Conservation (phyloP, 1,284 basidiomycete species). For the Fomes fomentarius region DNA sequence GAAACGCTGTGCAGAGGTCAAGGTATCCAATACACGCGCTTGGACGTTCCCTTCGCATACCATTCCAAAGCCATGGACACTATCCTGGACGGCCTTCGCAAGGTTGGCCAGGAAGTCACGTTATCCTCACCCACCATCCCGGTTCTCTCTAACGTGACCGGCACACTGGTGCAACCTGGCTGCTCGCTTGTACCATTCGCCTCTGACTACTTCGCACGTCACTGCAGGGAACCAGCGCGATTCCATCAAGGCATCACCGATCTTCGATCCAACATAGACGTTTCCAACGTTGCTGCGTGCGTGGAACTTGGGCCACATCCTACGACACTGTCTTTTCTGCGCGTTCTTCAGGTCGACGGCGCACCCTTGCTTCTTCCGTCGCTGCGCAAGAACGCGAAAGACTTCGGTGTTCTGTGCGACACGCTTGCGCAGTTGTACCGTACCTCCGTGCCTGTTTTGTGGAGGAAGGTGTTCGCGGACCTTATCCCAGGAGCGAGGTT, state of each 20-base stretch:
- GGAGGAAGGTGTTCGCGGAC: conserved; percentile 59
- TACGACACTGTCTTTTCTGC: conserved; percentile 57
- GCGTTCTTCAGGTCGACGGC: conserved; percentile 7
- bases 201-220: conserved; percentile 56
- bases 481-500: conserved; percentile 41
- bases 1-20: conserved; percentile 40
- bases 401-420: conserved; percentile 47
- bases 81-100: conserved; percentile 49
- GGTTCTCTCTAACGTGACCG: conserved; percentile 61
- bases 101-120: conserved; percentile 39
- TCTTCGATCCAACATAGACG: conserved; percentile 36
- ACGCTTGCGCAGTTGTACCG: conserved; percentile 54
- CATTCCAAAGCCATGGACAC: conserved; percentile 67
- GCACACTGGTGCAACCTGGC: conserved; percentile 53
- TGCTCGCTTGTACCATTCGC: conserved; percentile 52
- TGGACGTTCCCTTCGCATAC: conserved; percentile 63
- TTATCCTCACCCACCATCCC: conserved; percentile 54
- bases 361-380: conserved; percentile 48
- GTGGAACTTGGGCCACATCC: conserved; percentile 70
- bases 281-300: conserved; percentile 47
- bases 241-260: conserved; percentile 54
- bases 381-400: conserved; percentile 47
- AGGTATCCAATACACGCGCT: conserved; percentile 42
- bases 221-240: conserved; percentile 62
- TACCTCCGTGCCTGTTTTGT: conserved; percentile 44